Conservation (phyloP, 2,329 filamentous ascomycete genomes). For the Byssothecium circinans region DNA sequence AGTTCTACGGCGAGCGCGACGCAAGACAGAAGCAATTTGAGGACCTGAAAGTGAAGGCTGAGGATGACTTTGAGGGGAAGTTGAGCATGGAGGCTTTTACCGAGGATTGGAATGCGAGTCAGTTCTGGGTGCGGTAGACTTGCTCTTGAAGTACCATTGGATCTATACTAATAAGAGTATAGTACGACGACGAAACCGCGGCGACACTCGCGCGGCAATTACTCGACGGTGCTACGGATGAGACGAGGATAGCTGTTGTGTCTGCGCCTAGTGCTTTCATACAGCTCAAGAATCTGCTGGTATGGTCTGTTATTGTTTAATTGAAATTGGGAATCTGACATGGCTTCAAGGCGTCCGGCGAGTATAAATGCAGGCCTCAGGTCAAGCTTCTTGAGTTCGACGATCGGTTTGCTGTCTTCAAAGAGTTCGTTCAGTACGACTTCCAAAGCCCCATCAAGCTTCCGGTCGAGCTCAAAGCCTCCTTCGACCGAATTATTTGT, state of each 20-base stretch:
- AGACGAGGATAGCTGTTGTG: slow-evolving; percentile 67
- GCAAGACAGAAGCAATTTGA: slow-evolving; percentile 67
- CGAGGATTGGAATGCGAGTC: slow-evolving; percentile 81
- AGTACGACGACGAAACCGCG: slow-evolving; percentile 76
- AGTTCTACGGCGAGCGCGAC: slow-evolving; percentile 75
- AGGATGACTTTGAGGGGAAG: slow-evolving; percentile 54
- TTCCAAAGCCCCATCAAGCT: slow-evolving; percentile 69
- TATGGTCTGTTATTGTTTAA: slow-evolving; percentile 36
- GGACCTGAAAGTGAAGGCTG: slow-evolving; percentile 64
- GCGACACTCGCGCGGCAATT: slow-evolving; percentile 64
- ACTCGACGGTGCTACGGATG: slow-evolving; percentile 60
- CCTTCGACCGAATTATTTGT: slow-evolving; percentile 69
- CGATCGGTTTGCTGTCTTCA: slow-evolving; percentile 70
- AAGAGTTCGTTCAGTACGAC: slow-evolving; percentile 75
- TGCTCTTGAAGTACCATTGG: not conserved
- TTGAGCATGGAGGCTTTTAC: slow-evolving; percentile 70
- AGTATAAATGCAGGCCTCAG: slow-evolving; percentile 51
- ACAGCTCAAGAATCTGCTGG: slow-evolving; percentile 70
- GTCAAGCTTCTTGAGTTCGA: slow-evolving; percentile 74
- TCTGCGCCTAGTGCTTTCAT: slow-evolving; percentile 79
- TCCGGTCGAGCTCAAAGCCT: slow-evolving; percentile 63
- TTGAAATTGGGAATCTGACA: not conserved
- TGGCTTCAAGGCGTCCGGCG: slow-evolving; percentile 26
- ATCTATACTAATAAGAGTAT: not conserved
- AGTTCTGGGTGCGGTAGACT: slow-evolving; percentile 70